phyloP scores from a whole-genome alignment of 139 green algal genomes.

The Astrephomene gubernaculifera region DNA sequence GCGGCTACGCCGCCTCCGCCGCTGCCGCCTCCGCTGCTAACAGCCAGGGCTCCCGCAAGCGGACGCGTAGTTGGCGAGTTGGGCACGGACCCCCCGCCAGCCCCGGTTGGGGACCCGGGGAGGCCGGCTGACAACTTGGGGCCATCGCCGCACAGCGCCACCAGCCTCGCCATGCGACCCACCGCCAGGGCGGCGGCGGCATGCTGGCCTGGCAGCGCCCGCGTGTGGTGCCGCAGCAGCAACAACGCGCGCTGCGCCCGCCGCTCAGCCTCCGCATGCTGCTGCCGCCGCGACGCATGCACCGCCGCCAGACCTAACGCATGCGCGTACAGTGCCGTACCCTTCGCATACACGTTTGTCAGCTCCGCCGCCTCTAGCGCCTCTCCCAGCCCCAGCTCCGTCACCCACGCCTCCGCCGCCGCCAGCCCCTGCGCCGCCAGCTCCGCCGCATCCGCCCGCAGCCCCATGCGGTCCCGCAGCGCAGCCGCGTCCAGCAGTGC shows the following conservation, averaged over 20 bases:
- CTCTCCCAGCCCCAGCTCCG: conserved; percentile 50
- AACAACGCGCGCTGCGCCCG: conserved; percentile 5
- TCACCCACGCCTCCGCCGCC: conserved; percentile 8
- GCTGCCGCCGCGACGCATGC: not conserved
- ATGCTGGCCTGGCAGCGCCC: conserved; percentile 46
- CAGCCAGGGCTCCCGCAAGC: too few species aligned
- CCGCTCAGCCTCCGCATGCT: conserved; percentile 16
- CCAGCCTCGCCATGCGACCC: conserved; percentile 36
- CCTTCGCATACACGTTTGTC: conserved; percentile 56
- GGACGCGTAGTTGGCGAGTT: too few species aligned
- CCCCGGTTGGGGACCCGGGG: too few species aligned
- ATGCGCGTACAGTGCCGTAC: conserved; percentile 42
- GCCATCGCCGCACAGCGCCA: conserved; percentile 29
- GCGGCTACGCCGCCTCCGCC: not conserved
- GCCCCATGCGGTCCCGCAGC: conserved; percentile 46
- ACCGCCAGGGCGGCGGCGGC: conserved; percentile 38
- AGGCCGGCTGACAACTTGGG: too few species aligned
- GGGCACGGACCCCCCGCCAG: too few species aligned
- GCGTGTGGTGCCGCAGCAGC: conserved; percentile 51
- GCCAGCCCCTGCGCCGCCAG: conserved; percentile 24
- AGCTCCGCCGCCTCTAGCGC: conserved; percentile 44
- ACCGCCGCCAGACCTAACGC: conserved; percentile 13
- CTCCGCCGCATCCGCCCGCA: conserved; percentile 26
- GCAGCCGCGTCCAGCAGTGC: conserved; percentile 40
- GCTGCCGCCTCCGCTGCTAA: too few species aligned